A percentile compares a stretch with the other conserved stretches of the same genome.
Conservation (phyloP, 495 filamentous ascomycete genomes). For the Trichoderma parareesei region DNA sequence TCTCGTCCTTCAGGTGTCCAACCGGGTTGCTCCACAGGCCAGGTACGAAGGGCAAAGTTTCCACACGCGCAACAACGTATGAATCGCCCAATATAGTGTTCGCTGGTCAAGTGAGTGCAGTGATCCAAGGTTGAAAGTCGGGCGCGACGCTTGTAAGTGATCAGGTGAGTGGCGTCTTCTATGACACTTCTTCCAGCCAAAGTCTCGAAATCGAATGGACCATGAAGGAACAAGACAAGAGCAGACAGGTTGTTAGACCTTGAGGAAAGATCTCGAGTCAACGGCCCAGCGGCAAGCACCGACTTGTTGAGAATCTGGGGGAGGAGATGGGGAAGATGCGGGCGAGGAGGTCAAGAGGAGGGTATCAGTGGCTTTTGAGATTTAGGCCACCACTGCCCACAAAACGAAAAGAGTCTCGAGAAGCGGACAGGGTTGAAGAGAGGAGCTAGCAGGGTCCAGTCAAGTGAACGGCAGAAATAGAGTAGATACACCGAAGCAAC, state of each 20-base stretch:
- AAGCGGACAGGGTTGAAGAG: not conserved
- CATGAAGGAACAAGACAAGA: not conserved
- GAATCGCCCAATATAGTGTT: not conserved
- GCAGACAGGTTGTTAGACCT: not conserved
- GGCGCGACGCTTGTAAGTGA: not conserved
- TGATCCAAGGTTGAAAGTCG: not conserved
- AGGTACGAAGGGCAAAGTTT: not conserved
- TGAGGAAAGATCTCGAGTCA: not conserved
- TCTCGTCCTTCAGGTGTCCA: not conserved
- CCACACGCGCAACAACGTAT: not conserved
- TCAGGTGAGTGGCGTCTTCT: not conserved
- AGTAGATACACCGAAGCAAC: conserved; percentile 9
- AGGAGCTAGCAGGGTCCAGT: not conserved
- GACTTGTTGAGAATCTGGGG: not conserved
- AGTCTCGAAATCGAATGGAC: not conserved
- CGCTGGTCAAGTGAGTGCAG: not conserved
- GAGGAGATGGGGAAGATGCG: not conserved
- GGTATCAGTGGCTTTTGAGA: conserved; percentile 10
- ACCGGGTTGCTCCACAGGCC: not conserved
- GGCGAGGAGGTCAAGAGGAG: not conserved
- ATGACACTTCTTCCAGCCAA: not conserved
- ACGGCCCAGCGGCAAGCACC: not conserved
- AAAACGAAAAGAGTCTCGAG: not conserved
- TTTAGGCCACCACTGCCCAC: not conserved
- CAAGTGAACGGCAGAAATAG: not conserved